Base-by-base conservation (phyloP, 768 basidiomycete genomes). In the Hericium alpestre region DNA sequence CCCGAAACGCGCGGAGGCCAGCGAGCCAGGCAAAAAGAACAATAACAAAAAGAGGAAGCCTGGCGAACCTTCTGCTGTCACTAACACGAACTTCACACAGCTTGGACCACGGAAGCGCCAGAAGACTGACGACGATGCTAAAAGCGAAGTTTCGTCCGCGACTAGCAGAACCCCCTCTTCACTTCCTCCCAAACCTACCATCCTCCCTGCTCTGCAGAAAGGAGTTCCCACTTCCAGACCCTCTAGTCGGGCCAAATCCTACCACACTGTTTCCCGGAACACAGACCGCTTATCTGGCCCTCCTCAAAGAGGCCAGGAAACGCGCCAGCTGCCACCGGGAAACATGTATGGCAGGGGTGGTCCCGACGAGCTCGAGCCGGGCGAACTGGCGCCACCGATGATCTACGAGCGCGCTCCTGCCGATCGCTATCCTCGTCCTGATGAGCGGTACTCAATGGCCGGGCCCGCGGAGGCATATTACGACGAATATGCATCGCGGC, bases 21-120 rank as follows among this genome's bases (percentile, higher is more conserved):
- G 0, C 59, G 59, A 51, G 32, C 41, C 39, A 48, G 57, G 47
- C 53, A 54, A 53, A 56, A 56, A 27, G 56, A 57, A 22, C 27
- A 56, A 47, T 47, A 56, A 23, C 9, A 48, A 40, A 53, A 60
- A 59, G 23, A 52, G 27, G 15, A 57, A 9, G 49, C 27, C 40
- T 15, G 22, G 12, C 3, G 25, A 20, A 13, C 5, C 8, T 16
- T 0, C 2, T 11, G 23, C 25, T 15, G 11, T 22, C 27, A 25
- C 2, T 11, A 51, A 25, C 27, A 25, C 49, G 9, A 51, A 25
- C 16, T 1, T 11, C 9, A 20, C 25, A 9, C 3, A 51, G 43
- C 43, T 46, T 6, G 43, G 43, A 7, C 43, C 43, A 11, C 43
- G 43, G 9, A 46, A 46, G 43, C 43, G 43, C 5, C 43, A 46